Evolutionary conservation across 75 land plant species (phyloP).

Genomic region (Larix kaempferi): DNA sequence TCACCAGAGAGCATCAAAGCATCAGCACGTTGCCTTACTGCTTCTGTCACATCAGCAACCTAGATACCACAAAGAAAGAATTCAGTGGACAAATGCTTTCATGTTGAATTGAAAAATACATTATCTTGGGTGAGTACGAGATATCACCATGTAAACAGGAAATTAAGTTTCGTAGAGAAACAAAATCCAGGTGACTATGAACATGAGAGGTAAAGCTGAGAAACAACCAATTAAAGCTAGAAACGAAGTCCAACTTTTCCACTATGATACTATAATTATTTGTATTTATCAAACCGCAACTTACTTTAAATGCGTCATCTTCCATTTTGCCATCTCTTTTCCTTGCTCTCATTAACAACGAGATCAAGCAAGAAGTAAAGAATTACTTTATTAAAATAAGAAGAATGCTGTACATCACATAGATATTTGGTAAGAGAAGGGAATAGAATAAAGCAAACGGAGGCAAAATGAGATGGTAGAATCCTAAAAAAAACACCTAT

Average conservation of each 20-base stretch:
- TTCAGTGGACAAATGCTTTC: too few species aligned
- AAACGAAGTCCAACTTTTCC: background rate
- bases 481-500: background rate
- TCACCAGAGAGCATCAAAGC: constrained; percentile 92
- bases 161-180: too few species aligned
- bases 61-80: background rate
- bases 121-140: too few species aligned
- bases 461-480: background rate
- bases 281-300: background rate
- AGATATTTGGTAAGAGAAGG: background rate
- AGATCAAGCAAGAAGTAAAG: background rate
- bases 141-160: too few species aligned
- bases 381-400: background rate
- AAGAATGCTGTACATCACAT: background rate
- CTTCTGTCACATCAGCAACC: constrained; percentile 82
- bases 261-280: background rate
- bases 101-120: too few species aligned
- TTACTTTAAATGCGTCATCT: background rate
- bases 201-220: too few species aligned
- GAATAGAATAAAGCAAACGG: background rate
- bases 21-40: constrained; percentile 66
- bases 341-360: background rate
- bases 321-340: background rate
- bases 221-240: too few species aligned
- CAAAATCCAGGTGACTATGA: too few species aligned